A percentile compares a stretch with the other conserved stretches of the same genome.
These are phyloP conservation scores for Cenchrus americanus DNA, from an alignment of 176 grass and related monocot genomes.

Conservation along the genomic window DNA sequence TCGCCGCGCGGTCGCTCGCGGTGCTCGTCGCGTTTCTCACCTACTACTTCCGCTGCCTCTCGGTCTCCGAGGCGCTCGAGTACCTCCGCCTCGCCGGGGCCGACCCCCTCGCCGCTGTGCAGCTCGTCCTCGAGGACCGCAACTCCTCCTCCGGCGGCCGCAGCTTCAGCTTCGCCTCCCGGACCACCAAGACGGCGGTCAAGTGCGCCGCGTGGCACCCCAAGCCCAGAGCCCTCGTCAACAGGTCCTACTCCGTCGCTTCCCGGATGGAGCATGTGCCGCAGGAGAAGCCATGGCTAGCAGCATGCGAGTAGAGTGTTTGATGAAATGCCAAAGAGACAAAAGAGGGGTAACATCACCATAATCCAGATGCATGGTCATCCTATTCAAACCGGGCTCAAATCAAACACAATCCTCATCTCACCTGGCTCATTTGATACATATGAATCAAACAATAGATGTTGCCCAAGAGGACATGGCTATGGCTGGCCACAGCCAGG, in stretches of 20 bases:
- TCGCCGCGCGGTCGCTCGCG: slow-evolving; percentile 12
- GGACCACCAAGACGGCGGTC: slow-evolving; percentile 19
- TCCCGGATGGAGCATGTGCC: not conserved
- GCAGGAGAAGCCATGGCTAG: too few species aligned
- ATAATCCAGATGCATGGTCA: too few species aligned
- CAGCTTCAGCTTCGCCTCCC: slow-evolving; percentile 22
- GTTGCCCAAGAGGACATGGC: too few species aligned
- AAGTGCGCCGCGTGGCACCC: slow-evolving; percentile 13
- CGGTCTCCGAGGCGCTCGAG: slow-evolving; percentile 9
- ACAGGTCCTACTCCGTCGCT: not conserved
- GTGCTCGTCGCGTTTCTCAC: slow-evolving; percentile 37
- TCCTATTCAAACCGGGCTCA: too few species aligned
- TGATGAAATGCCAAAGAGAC: too few species aligned
- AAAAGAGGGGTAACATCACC: too few species aligned
- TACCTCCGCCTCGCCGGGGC: slow-evolving; percentile 29
- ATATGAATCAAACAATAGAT: too few species aligned
- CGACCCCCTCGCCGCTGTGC: slow-evolving; percentile 1
- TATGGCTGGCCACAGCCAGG: too few species aligned
- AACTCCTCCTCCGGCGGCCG: too few species aligned
- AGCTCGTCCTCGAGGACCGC: slow-evolving; percentile 23
- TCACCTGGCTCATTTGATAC: too few species aligned
- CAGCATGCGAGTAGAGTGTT: too few species aligned
- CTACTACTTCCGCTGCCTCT: slow-evolving; percentile 27
- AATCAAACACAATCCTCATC: too few species aligned
- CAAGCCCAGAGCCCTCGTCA: not conserved